Evolutionary conservation across 345 rosid genomes (phyloP).

Genomic region (Camelina laxa): DNA sequence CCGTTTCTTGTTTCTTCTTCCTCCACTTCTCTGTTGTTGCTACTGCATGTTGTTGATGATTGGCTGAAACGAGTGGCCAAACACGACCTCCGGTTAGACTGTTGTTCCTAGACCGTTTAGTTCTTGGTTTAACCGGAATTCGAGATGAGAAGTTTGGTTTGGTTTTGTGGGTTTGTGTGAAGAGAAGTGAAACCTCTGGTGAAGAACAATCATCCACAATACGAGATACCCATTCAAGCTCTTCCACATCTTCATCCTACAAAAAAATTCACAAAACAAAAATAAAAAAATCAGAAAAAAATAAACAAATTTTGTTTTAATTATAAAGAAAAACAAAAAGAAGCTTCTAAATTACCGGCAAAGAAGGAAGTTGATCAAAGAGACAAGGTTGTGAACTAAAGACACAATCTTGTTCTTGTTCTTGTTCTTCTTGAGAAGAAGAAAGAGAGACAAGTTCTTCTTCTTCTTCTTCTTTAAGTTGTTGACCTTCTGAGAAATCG

Average conservation of each 20-base stretch:
- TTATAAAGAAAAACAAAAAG: background rate
- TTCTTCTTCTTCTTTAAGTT: constrained; percentile 43
- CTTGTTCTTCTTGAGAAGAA: constrained; percentile 57
- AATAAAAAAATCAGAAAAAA: background rate
- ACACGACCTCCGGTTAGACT: constrained; percentile 65
- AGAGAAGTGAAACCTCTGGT: constrained; percentile 64
- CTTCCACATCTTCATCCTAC: constrained; percentile 89
- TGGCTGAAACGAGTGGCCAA: constrained; percentile 54
- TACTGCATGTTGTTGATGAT: constrained; percentile 38
- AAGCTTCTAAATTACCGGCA: constrained; percentile 31
- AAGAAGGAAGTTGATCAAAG: constrained; percentile 43
- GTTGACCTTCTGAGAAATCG: constrained; percentile 60
- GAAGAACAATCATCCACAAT: constrained; percentile 88
- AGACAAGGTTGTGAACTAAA: constrained; percentile 35
- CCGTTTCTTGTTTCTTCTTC: constrained; percentile 42
- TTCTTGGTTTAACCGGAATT: constrained; percentile 64
- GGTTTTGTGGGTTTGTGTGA: constrained; percentile 54
- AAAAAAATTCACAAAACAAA: background rate
- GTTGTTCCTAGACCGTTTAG: constrained; percentile 52
- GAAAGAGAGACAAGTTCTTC: constrained; percentile 52
- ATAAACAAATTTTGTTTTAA: background rate
- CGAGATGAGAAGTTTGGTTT: constrained; percentile 52
- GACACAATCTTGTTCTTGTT: constrained; percentile 36
- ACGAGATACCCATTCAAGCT: constrained; percentile 90
- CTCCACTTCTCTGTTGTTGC: constrained; percentile 37